Evolutionary conservation across 192 early-diverging fungal species (phyloP).

Genomic region (Geranomyces michiganensis): DNA sequence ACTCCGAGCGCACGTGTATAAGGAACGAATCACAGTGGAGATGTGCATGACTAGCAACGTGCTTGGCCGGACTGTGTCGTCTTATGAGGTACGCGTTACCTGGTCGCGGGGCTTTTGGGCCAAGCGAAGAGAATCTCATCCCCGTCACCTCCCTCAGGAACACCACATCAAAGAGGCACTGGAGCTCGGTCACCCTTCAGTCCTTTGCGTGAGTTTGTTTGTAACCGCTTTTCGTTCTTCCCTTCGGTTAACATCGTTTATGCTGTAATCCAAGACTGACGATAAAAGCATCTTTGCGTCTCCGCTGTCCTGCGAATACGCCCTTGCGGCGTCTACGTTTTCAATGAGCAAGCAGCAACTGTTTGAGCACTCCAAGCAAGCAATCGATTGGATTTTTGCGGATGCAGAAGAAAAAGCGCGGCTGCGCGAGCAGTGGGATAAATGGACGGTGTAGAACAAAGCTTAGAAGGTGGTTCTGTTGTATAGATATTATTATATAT

Average conservation of each 20-base stretch:
- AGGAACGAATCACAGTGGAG: slow-evolving; percentile 55
- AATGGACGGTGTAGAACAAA: too few relatives aligned
- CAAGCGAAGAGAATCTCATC: background rate
- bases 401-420: slow-evolving; percentile 2
- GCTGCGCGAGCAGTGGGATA: background rate
- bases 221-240: background rate
- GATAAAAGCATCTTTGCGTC: slow-evolving; percentile 28
- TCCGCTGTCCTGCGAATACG: slow-evolving; percentile 26
- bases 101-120: background rate
- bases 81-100: slow-evolving; percentile 44
- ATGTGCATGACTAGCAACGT: slow-evolving; percentile 70
- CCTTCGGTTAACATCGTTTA: background rate
- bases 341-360: slow-evolving; percentile 5
- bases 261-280: slow-evolving; percentile 20
- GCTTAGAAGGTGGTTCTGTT: too few relatives aligned
- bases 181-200: slow-evolving; percentile 45
- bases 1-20: slow-evolving; percentile 31
- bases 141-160: background rate
- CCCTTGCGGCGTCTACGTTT: slow-evolving; percentile 20
- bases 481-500: too few relatives aligned
- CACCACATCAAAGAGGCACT: slow-evolving; percentile 60
- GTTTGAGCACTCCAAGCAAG: background rate
- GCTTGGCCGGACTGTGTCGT: slow-evolving; percentile 53
- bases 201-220: slow-evolving; percentile 44
- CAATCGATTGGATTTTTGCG: slow-evolving; percentile 14